Conservation (phyloP, 2,329 filamentous ascomycete genomes). For the Ascochyta fabae region DNA sequence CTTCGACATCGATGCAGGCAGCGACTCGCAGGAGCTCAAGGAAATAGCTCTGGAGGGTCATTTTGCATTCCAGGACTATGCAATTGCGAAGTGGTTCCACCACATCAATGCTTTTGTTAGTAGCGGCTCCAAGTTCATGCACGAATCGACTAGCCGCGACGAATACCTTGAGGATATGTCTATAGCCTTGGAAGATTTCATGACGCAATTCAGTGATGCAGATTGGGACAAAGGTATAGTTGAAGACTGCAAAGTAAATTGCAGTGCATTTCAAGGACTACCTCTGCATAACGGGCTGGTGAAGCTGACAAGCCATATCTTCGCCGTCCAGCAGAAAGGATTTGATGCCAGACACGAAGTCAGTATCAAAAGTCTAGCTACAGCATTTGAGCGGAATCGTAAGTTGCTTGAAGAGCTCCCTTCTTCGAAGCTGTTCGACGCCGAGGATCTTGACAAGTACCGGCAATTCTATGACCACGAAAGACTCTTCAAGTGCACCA, state of each 20-base stretch:
- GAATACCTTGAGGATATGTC: slow-evolving; percentile 11
- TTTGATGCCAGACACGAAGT: slow-evolving; percentile 38
- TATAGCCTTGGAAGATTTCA: slow-evolving; percentile 31
- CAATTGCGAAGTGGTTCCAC: slow-evolving; percentile 39
- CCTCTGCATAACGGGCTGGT: slow-evolving; percentile 32
- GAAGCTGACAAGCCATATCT: slow-evolving; percentile 40
- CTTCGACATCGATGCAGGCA: slow-evolving; percentile 22
- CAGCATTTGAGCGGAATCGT: slow-evolving; percentile 37
- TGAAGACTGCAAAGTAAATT: slow-evolving; percentile 21
- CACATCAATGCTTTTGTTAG: slow-evolving; percentile 37
- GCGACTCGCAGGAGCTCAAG: slow-evolving; percentile 20
- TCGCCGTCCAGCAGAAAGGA: slow-evolving; percentile 38
- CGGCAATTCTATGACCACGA: slow-evolving; percentile 46
- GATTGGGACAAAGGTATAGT: slow-evolving; percentile 23
- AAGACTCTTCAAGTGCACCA: slow-evolving; percentile 52
- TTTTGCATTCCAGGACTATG: slow-evolving; percentile 41
- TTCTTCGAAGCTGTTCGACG: not conserved
- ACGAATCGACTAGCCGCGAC: slow-evolving; percentile 5
- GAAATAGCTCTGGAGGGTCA: slow-evolving; percentile 24
- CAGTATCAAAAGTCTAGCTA: slow-evolving; percentile 37
- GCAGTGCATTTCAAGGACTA: slow-evolving; percentile 19
- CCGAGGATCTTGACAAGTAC: slow-evolving; percentile 15
- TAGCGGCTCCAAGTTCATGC: slow-evolving; percentile 26
- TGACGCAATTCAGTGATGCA: slow-evolving; percentile 24
- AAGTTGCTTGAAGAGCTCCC: slow-evolving; percentile 37